Evolutionary conservation across 345 rosid genomes (phyloP), one percentile per base, ranked within the genome.

Genomic region (Conringia planisiliqua): DNA sequence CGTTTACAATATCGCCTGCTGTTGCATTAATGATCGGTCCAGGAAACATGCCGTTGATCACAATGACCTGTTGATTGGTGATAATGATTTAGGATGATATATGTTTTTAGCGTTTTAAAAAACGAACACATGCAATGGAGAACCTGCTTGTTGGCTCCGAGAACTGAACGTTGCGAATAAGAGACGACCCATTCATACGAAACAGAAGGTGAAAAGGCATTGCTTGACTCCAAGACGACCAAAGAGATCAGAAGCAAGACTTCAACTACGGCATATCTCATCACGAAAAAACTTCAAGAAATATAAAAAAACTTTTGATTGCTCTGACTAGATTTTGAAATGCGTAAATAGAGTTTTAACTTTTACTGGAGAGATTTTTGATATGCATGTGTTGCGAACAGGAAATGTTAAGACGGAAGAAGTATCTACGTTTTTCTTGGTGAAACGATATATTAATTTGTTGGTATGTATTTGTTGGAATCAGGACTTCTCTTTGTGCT

Each of bases 11-110:
- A 74, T 86, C 90, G 30, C 83, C 83, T 39, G 86, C 72, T 9
- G 96, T 85, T 24, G 86, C 84, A 55, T 77, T 85, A 75, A 88
- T 72, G 30, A 85, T 56, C 0, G 96, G 96, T 64, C 93, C 96
- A 3, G 91, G 93, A 59, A 90, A 90, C 83, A 72, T 78, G 20
- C 83, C 85, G 30, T 88, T 90, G 78, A 88, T 86, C 43, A 85
- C 74, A 38, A 88, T 84, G 13, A 86, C 77, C 87, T 89, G 79
- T 72, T 52, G 9, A 48, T 48, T 60, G 10, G 3, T 44, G 14
- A 32, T 27, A 14, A 22, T 2, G 24, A 22, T 22, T 10, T 26
- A 27, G 27, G 27, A 12, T 24, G 58, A 2, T 52, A 8, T 52
- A 27, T 26, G 11, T 52, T 36, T 12, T 26, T 26, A 26, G 58